Evolutionary conservation across 2,329 filamentous ascomycete genomes (phyloP), one percentile per base, ranked within the genome.

Genomic region (Sporothrix mexicana): DNA sequence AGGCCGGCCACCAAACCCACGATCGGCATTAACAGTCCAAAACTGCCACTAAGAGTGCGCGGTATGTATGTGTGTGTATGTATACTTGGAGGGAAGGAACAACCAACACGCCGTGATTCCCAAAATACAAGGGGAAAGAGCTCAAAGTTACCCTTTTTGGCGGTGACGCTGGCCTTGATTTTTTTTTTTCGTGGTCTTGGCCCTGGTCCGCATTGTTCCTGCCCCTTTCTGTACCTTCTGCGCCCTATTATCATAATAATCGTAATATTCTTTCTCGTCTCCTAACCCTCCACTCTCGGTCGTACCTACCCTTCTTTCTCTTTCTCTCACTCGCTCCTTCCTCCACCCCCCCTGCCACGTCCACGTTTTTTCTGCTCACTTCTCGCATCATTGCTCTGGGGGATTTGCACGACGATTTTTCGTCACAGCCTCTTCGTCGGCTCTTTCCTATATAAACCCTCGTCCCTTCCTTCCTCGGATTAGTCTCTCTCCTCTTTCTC

Each of bases 361-460:
- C 68, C 68, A 62, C 69, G 69, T 51, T 70, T 47, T 61, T 51
- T 41, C 57, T 62, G 23, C 36, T 51, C 47, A 17, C 30, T 12
- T 47, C 47, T 69, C 49, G 13, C 68, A 61, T 70, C 53, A 61
- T 70, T 61, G 20, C 9, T 20, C n/a, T 36, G 51, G 51, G n/a
- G 51, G 30, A 47, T 57, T 69, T 45, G 67, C 67, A 69, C 51
- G 66, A 25, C 51, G 41, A 55, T 6, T 55, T 55, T 55, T 47
- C 68, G 51, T 70, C 68, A 59, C 51, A 30, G 68, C 68, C 71
- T 64, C 43, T n/a, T 53, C 23, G 25, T 49, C 25, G 45, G 36
- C 25, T 70, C 25, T 41, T 53, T 70, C 30, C 59, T 69, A 57
- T 70, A 70, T 62, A 70, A 62, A 70, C 43, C 57, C 69, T 51